Evolutionary conservation across 2,329 filamentous ascomycete species (phyloP).

Genomic region (Bipolaris bicolor): DNA sequence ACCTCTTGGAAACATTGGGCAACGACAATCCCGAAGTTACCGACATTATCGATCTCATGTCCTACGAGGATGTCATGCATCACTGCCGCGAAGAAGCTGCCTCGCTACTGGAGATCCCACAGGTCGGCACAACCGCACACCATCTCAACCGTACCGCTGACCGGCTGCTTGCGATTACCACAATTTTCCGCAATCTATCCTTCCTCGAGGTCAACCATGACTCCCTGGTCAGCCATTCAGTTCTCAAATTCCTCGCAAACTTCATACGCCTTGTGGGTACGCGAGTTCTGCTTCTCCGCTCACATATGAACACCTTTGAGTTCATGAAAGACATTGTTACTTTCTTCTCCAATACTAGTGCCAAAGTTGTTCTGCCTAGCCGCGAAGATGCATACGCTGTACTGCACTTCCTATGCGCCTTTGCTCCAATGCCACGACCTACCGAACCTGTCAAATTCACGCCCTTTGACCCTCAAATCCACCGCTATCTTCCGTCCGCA

Average conservation of each 20-base stretch:
- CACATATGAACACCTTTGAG: slow-evolving; percentile 83
- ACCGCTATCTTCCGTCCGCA: slow-evolving; percentile 87
- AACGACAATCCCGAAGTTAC: slow-evolving; percentile 86
- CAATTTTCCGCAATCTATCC: slow-evolving; percentile 89
- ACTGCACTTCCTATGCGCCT: slow-evolving; percentile 86
- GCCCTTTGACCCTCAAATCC: slow-evolving; percentile 77
- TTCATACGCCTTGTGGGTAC: slow-evolving; percentile 88
- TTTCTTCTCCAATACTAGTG: slow-evolving; percentile 86
- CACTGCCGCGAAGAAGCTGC: slow-evolving; percentile 77
- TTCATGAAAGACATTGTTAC: slow-evolving; percentile 96
- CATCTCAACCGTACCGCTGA: slow-evolving; percentile 87
- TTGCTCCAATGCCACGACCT: slow-evolving; percentile 80
- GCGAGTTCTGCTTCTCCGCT: slow-evolving; percentile 82
- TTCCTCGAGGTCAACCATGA: slow-evolving; percentile 80
- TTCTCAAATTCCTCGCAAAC: slow-evolving; percentile 83
- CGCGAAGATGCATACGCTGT: slow-evolving; percentile 87
- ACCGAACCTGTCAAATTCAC: slow-evolving; percentile 72
- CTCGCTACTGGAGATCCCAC: slow-evolving; percentile 71
- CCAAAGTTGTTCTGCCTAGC: slow-evolving; percentile 78
- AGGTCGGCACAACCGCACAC: slow-evolving; percentile 78
- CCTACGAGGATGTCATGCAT: slow-evolving; percentile 87
- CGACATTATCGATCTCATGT: slow-evolving; percentile 79
- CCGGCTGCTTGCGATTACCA: slow-evolving; percentile 86
- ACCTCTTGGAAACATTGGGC: slow-evolving; percentile 82
- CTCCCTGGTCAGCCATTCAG: slow-evolving; percentile 73